Evolutionary conservation across 768 basidiomycete species (phyloP), one percentile per base, ranked within the genome.

Genomic region (Mrakia blollopis): DNA sequence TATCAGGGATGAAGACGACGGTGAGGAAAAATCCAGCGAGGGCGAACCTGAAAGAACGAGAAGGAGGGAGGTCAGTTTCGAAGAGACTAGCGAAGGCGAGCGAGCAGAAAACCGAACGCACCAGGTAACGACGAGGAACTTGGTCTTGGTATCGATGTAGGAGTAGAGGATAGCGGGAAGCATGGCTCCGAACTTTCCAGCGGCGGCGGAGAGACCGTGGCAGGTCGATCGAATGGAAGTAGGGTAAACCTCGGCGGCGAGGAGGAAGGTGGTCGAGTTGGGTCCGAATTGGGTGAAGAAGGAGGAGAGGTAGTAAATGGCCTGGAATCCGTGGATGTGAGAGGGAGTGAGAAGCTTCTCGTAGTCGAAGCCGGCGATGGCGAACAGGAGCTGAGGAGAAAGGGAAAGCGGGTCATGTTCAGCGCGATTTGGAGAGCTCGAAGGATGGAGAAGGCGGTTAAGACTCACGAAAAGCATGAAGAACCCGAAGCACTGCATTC

Each of bases 161-260:
- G 84, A 83, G 82, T 84, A 86, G 21, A 85, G 74, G 71, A 85
- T 80, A 25, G 84, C 83, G 13, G 85, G 84, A 16, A 83, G 72
- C 25, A 85, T 80, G 10, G 85, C 85, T 25, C 85, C 85, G 74
- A 85, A 63, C 80, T 85, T 85, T 39, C 85, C 84, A 5, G 79
- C 67, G 0, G 84, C 84, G 16, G 84, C 84, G 0, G 83, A 83
- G 74, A 84, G 80, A 23, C 84, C 85, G 79, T 85, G 85, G 23
- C 84, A 83, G 52, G 85, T 85, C 9, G 84, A 83, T 70, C 85
- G 83, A 63, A 85, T 82, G 37, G 84, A 83, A 75, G 85, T 82
- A 23, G 85, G 85, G 83, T 80, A 85, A 54, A 84, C 82, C 79
- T 85, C 85, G 61, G 83, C 85, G 30, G 85, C 85, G 71, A 85